These are phyloP conservation scores for Moricandia moricandioides DNA, from an alignment of 345 rosid species.

Conservation along the genomic window DNA sequence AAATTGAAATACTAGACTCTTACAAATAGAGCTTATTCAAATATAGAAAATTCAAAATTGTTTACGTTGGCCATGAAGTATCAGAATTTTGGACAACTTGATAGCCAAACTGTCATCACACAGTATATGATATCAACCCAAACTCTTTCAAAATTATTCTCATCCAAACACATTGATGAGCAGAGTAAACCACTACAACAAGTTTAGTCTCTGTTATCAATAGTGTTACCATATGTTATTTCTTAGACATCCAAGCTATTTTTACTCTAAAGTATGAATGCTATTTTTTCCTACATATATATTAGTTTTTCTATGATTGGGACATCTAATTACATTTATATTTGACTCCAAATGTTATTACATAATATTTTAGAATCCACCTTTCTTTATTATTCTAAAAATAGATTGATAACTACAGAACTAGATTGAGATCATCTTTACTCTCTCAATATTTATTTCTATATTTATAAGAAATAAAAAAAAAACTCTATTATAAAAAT, in stretches of 20 bases:
- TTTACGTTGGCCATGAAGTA: too few species aligned
- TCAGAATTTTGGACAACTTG: too few species aligned
- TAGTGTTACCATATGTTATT: neutral
- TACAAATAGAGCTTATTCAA: neutral
- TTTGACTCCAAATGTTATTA: neutral
- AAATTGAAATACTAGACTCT: neutral
- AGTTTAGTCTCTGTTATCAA: neutral
- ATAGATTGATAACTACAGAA: too few species aligned
- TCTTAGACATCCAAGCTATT: neutral
- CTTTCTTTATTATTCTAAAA: neutral
- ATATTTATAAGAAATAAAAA: too few species aligned
- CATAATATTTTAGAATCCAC: neutral
- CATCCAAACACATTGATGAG: too few species aligned
- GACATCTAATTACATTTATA: neutral
- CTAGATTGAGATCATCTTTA: too few species aligned
- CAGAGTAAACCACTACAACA: too few species aligned
- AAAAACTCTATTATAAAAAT: too few species aligned
- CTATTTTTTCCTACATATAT: neutral
- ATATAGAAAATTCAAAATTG: neutral
- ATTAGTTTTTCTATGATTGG: neutral
- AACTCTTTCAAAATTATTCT: too few species aligned
- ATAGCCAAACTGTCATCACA: neutral
- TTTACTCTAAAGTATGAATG: neutral
- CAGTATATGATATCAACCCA: too few species aligned
- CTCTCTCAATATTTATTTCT: too few species aligned